Conservation (phyloP, 371 early-diverging fungal genomes). For the Chytridium lagenaria region DNA sequence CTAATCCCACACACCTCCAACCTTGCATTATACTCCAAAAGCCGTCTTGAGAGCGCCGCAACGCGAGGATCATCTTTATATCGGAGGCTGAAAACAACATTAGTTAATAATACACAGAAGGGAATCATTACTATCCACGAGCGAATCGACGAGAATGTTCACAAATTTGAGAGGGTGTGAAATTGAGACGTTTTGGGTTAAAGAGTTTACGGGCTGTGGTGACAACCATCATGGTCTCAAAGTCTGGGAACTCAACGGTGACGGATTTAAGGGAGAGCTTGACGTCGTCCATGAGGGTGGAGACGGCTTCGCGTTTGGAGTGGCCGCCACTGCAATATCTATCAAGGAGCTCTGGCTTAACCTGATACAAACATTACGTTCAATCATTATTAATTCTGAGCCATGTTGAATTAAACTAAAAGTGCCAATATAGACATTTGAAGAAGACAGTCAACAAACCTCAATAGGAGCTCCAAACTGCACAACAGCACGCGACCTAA, state of each 20-base stretch:
- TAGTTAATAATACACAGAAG: too few species aligned
- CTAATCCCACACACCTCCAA: conserved; percentile 78
- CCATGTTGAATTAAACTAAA: not conserved
- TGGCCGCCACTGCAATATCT: conserved; percentile 80
- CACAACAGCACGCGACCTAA: conserved; percentile 93
- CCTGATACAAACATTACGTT: too few species aligned
- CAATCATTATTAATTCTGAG: not conserved
- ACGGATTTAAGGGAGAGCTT: conserved; percentile 79
- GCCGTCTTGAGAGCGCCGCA: conserved; percentile 37
- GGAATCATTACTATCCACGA: conserved; percentile 28
- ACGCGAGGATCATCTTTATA: conserved; percentile 84
- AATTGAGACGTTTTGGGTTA: conserved; percentile 77
- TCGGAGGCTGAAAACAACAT: too few species aligned
- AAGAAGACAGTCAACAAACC: conserved; percentile 50
- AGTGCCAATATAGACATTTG: not conserved
- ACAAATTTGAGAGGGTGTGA: conserved; percentile 80
- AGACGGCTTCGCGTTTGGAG: conserved; percentile 81
- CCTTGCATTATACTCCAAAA: conserved; percentile 85
- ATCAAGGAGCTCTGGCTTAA: conserved; percentile 71
- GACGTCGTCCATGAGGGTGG: conserved; percentile 73
- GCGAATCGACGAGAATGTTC: conserved; percentile 90
- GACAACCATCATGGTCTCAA: conserved; percentile 88
- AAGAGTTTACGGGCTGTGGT: conserved; percentile 93
- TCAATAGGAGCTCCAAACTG: conserved; percentile 90
- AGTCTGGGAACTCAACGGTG: conserved; percentile 93